phyloP scores from a whole-genome alignment of 2,329 filamentous ascomycete genomes.

The Colletotrichum brevisporum region DNA sequence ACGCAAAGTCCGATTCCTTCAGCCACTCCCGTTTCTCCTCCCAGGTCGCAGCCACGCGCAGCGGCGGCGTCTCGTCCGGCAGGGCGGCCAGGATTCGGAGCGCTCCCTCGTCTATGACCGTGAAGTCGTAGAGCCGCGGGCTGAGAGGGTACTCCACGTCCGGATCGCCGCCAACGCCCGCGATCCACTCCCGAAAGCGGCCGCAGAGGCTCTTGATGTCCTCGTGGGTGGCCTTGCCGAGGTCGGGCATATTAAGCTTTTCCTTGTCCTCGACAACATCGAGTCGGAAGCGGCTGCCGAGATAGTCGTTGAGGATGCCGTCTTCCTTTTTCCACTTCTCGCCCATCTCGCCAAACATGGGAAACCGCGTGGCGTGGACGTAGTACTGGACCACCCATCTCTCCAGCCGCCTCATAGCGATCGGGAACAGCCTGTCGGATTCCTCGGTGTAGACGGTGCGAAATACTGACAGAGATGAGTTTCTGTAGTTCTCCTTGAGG shows the following conservation, averaged over 20 bases:
- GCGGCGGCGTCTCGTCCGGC: neutral
- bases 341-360: neutral
- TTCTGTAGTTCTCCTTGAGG: neutral
- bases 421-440: neutral
- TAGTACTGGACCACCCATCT: neutral
- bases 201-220: neutral
- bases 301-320: neutral
- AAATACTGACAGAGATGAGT: neutral
- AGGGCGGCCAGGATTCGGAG: neutral
- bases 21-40: constrained; percentile 3
- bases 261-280: neutral
- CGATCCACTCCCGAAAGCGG: neutral
- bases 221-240: neutral
- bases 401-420: neutral
- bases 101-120: neutral
- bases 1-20: neutral
- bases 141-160: neutral
- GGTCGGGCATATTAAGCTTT: neutral
- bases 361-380: neutral
- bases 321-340: neutral
- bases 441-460: neutral
- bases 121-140: neutral
- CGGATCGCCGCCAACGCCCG: neutral
- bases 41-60: neutral
- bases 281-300: neutral